Conservation (phyloP, 176 grass and related monocot genomes). For the Urochloa ruziziensis region DNA sequence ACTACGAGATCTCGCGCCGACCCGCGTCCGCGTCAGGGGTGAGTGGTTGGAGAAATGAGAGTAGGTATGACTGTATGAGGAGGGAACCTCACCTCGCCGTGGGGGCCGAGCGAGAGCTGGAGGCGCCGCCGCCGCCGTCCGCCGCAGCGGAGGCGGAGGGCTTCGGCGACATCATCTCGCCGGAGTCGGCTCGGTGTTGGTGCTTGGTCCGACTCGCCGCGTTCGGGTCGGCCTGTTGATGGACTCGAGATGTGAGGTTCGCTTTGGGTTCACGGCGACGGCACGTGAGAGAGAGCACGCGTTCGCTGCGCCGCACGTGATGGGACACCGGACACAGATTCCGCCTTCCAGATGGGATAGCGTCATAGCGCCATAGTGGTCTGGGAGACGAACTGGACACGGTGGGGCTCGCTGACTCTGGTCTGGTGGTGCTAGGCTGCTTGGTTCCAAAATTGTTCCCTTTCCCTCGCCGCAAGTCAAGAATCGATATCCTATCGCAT, state of each 20-base stretch:
- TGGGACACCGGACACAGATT: neutral
- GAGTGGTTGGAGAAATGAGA: conserved; percentile 7
- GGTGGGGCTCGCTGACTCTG: too few species aligned
- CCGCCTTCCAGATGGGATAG: neutral
- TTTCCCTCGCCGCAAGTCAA: too few species aligned
- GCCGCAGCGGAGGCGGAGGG: conserved; percentile 27
- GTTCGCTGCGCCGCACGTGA: neutral
- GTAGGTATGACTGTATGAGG: neutral
- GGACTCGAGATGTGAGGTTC: neutral
- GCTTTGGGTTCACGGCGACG: neutral
- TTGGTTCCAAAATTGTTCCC: too few species aligned
- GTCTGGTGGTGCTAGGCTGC: too few species aligned
- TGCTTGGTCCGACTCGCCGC: neutral
- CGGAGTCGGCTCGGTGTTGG: conserved; percentile 3
- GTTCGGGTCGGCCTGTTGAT: neutral
- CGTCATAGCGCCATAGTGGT: too few species aligned
- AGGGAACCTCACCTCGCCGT: conserved; percentile 25
- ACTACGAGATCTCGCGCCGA: conserved; percentile 23
- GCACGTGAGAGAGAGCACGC: neutral
- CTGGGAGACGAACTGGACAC: too few species aligned
- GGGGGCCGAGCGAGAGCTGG: conserved; percentile 19
- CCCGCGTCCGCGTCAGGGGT: neutral
- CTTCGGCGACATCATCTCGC: conserved; percentile 44
- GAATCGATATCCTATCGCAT: too few species aligned
- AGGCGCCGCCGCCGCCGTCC: conserved; percentile 19